Evolutionary conservation across 1,139 yeast species (phyloP).

Genomic region (Komagataea norvegica): DNA sequence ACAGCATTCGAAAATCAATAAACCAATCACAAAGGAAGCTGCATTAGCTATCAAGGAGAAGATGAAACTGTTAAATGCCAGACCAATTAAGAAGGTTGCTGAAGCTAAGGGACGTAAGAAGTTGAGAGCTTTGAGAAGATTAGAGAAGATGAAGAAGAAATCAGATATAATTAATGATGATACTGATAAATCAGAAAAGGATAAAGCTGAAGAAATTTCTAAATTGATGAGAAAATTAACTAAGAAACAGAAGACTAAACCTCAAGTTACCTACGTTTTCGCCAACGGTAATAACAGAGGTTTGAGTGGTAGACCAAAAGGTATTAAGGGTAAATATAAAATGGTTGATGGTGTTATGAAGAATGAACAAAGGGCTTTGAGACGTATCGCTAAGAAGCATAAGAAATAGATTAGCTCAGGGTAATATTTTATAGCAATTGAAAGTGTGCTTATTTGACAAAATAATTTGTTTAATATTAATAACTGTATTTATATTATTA

Average conservation of each 20-base stretch:
- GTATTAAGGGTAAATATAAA: slow-evolving; percentile 95
- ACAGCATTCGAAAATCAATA: slow-evolving; percentile 74
- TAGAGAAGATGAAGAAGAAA: slow-evolving; percentile 91
- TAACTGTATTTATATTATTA: slow-evolving; percentile 1
- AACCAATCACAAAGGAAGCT: slow-evolving; percentile 97
- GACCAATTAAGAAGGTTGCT: slow-evolving; percentile 95
- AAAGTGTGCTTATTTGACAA: too few relatives aligned
- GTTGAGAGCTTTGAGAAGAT: slow-evolving; percentile 83
- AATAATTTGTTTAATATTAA: slow-evolving; percentile 2
- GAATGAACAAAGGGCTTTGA: slow-evolving; percentile 93
- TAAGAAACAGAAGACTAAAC: slow-evolving; percentile 71
- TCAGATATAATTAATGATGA: slow-evolving; percentile 90
- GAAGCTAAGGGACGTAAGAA: slow-evolving; percentile 98
- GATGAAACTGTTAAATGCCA: slow-evolving; percentile 84
- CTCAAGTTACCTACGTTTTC: slow-evolving; percentile 82
- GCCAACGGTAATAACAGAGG: slow-evolving; percentile 88
- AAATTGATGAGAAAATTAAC: slow-evolving; percentile 78
- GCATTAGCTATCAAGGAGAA: slow-evolving; percentile 88
- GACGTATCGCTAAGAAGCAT: slow-evolving; percentile 82
- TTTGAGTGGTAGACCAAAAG: slow-evolving; percentile 91
- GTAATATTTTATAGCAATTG: too few relatives aligned
- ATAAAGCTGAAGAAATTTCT: slow-evolving; percentile 89
- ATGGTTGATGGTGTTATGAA: slow-evolving; percentile 98
- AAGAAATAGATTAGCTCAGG: slow-evolving; percentile 34
- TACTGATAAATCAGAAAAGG: slow-evolving; percentile 79